Percentiles rank a stretch among this genome's conserved stretches.
Conservation (phyloP, 768 basidiomycete genomes). For the Russula dissimulans region DNA sequence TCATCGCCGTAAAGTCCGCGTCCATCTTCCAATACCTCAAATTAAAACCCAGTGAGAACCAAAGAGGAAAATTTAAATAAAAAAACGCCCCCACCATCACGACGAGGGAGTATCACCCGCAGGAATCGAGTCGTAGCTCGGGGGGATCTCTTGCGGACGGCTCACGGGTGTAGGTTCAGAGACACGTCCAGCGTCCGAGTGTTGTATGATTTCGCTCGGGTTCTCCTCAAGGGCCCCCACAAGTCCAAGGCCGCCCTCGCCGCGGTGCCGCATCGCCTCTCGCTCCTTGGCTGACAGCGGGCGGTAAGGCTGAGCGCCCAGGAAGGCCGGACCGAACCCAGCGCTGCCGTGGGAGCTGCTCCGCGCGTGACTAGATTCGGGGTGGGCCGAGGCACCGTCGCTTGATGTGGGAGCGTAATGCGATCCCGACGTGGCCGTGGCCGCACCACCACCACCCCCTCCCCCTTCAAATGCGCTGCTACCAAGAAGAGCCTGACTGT, state of each 20-base stretch:
- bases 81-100: not conserved
- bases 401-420: conserved; percentile 16
- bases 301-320: conserved; percentile 9
- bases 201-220: conserved; percentile 22
- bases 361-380: not conserved
- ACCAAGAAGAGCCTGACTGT: conserved; percentile 21
- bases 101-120: not conserved
- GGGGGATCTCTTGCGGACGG: conserved; percentile 20
- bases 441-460: not conserved
- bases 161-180: not conserved
- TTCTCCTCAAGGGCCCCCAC: conserved; percentile 20
- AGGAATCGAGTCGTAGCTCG: conserved; percentile 4
- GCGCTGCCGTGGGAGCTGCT: not conserved
- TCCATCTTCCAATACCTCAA: not conserved
- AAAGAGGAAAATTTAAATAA: not conserved
- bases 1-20: not conserved
- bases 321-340: not conserved
- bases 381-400: not conserved
- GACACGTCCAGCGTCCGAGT: conserved; percentile 24
- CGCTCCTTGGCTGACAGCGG: conserved; percentile 24
- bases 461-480: conserved; percentile 19
- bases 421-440: conserved; percentile 19
- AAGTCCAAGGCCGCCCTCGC: conserved; percentile 19
- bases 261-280: conserved; percentile 22
- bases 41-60: not conserved